Evolutionary conservation across 257 asterid species (phyloP), one percentile per base, ranked within the genome.

Genomic region (Forsythia suspensa): DNA sequence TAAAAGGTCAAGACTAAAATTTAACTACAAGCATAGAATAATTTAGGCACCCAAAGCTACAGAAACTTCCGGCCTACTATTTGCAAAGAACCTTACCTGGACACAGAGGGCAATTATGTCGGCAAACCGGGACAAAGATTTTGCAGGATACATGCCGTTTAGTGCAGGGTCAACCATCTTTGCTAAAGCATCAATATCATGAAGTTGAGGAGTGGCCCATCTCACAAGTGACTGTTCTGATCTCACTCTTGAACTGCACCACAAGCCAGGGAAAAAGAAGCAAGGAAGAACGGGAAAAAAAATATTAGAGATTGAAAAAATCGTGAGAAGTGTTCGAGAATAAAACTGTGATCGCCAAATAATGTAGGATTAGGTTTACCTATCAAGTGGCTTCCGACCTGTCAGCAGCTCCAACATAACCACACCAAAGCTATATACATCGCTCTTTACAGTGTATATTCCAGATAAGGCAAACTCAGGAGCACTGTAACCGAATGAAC

Each of bases 181-280:
- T 1, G 99, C 91, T 43, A 96, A 87, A 86, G 98, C 97, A 77
- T 96, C 99, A 38, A 96, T 96, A 79, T 96, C 99, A 73, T 96
- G 98, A 82, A 94, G 97, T 77, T 96, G 99, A 74, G 99, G 97
- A 76, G 97, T 91, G 61, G 98, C 97, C 99, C 99, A 96, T 84
- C 98, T 88, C 71, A 96, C 99, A 38, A 96, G 97, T 7, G 99
- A 96, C 80, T 94, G 99, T 78, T 96, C 99, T 29, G 94, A 87
- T 87, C 99, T 90, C 81, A 55, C 85, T 79, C 98, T 84, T 82
- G 98, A 94, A 81, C 99, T 96, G 86, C 20, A 69, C 39, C 80
- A 82, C 52, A 39, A 39, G 72, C 18, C 42, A 77, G 80, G 39
- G 51, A 38, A 21, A 40, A 24, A 8, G n/a, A 66, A 73, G 52